Percentiles rank a stretch among this genome's conserved stretches.
Evolutionary conservation across 108 stramenopile species (phyloP).

Genomic region (Fistulifera solaris): DNA sequence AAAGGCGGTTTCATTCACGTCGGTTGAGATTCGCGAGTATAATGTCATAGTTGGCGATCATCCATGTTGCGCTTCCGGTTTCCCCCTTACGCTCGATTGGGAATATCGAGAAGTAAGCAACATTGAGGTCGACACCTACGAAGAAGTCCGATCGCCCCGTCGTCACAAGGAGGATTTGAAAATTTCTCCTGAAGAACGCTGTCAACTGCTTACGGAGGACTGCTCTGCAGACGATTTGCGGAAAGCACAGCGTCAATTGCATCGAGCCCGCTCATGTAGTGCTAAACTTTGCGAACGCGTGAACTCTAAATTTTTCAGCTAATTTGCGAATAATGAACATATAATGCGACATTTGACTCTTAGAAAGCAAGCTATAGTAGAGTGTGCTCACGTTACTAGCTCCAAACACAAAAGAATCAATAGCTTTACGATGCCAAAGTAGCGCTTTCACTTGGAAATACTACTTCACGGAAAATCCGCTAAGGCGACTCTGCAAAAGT

Average conservation of each 20-base stretch:
- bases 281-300: constrained; percentile 2
- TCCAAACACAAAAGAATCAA: too few species aligned
- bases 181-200: constrained; percentile 1
- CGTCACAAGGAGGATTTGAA: not conserved
- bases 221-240: not conserved
- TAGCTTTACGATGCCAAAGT: too few species aligned
- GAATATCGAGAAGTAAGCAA: constrained; percentile 16
- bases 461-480: too few species aligned
- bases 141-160: constrained; percentile 4
- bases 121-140: constrained; percentile 5
- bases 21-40: constrained; percentile 33
- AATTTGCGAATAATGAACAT: too few species aligned
- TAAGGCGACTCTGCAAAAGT: too few species aligned
- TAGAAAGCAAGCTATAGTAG: too few species aligned
- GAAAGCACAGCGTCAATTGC: constrained; percentile 2
- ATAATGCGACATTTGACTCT: too few species aligned
- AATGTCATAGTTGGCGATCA: constrained; percentile 43
- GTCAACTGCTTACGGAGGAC: constrained; percentile 6
- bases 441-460: too few species aligned
- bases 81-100: constrained; percentile 49
- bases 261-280: not conserved
- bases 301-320: not conserved
- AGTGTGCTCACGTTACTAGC: too few species aligned
- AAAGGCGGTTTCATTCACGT: constrained; percentile 14
- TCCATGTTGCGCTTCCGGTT: constrained; percentile 37